Base-by-base conservation (phyloP, 2,329 filamentous ascomycete species). In the Tolypocladium album region DNA sequence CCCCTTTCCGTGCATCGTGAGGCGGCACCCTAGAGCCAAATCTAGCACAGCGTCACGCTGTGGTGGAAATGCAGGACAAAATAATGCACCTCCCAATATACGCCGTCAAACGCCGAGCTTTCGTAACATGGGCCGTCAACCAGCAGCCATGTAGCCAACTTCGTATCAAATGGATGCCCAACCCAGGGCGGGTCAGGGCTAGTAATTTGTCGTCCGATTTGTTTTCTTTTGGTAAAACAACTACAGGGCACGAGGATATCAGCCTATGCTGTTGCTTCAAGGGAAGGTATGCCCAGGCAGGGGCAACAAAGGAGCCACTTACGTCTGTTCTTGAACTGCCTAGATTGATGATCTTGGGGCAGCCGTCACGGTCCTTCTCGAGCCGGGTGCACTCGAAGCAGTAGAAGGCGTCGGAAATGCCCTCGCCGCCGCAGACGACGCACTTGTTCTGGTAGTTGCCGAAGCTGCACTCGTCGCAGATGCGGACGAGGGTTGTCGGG, bases 371-470 rank as follows among this genome's bases (percentile, higher is more conserved):
- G 73, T 99, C 94, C 77, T 97, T 99, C 74, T 99, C 94, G 20
- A 99, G 79, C 9, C 94, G 84, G 61, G 94, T 99, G 74, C 94
- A 99, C 77, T 99, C 94, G 72, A 97, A 97, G 81, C 94, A 99
- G 80, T 99, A 99, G 76, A 97, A 97, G 57, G 94, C 94, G 74
- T 99, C 94, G 40, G 89, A 94, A 73, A 99, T 99, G 38, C 94
- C 94, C 78, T 97, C 94, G 68, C 94, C 94, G 73, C 94, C 94
- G 76, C 94, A 99, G 52, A 99, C 94, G 67, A 99, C 92, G 74
- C 94, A 99, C 77, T 99, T 99, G 81, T 99, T 99, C 79, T 97
- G 94, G 81, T 97, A 99, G 82, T 99, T 99, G 72, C 94, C 94
- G 75, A 99, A 99, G 73, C 90, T 92, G 82, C 94, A 99, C 79